phyloP scores from a whole-genome alignment of 139 green algal genomes.

The Tetraselmis chui region DNA sequence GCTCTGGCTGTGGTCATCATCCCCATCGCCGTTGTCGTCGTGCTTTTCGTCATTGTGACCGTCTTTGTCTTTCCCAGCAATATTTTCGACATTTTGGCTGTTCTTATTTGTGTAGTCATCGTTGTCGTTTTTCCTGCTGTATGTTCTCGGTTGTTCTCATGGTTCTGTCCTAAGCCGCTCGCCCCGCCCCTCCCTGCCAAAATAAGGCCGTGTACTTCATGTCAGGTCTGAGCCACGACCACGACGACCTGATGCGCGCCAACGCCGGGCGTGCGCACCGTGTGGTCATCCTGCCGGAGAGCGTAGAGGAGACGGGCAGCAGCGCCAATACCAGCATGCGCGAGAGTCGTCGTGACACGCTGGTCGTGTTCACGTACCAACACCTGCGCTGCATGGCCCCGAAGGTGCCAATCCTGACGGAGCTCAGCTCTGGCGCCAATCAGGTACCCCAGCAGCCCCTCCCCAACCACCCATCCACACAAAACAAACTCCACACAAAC shows the following conservation, averaged over 20 bases:
- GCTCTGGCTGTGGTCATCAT: no score
- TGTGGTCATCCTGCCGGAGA: neutral
- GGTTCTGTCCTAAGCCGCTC: no score
- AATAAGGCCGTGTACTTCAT: neutral
- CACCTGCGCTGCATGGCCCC: neutral
- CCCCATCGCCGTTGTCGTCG: no score
- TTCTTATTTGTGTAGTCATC: no score
- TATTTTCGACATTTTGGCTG: no score
- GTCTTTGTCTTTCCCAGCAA: no score
- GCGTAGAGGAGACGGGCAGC: neutral
- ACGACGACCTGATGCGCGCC: neutral
- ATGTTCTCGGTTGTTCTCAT: no score
- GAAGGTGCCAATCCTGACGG: neutral
- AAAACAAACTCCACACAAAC: neutral
- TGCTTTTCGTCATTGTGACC: no score
- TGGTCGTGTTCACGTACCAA: neutral
- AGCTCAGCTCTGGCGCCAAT: neutral
- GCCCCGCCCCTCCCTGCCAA: no score
- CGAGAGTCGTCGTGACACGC: neutral
- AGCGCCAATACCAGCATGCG: neutral
- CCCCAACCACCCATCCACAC: neutral
- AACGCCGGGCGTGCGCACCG: neutral
- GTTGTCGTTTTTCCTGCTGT: no score
- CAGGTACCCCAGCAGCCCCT: neutral
- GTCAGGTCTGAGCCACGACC: neutral